phyloP scores from a whole-genome alignment of 495 filamentous ascomycete genomes.

The Chaetomidium leptoderma region DNA sequence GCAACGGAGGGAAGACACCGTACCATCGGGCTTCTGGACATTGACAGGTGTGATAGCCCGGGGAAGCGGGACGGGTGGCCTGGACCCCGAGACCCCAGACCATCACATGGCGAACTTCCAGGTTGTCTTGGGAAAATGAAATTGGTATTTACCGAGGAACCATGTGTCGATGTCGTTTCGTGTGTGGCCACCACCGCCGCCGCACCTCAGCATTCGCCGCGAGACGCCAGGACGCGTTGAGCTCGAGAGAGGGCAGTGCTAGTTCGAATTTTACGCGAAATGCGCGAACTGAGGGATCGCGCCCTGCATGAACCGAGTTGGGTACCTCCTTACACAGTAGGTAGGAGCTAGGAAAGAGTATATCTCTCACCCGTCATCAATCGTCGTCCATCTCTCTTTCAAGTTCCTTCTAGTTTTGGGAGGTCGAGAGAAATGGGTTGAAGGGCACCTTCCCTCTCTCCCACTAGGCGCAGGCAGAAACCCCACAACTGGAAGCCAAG shows the following conservation, averaged over 20 bases:
- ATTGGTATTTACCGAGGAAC: conserved; percentile 13
- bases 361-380: background rate
- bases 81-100: background rate
- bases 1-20: conserved; percentile 10
- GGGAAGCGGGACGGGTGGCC: conserved; percentile 17
- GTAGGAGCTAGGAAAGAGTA: no score
- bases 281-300: conserved; percentile 5
- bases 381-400: conserved; percentile 1
- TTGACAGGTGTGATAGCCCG: background rate
- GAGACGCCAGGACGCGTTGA: background rate
- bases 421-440: background rate
- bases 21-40: background rate
- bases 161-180: conserved; percentile 3
- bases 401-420: conserved; percentile 11
- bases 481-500: background rate
- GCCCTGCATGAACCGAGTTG: conserved; percentile 7
- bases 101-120: background rate
- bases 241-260: background rate
- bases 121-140: background rate
- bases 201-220: background rate
- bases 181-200: background rate
- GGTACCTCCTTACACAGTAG: no score
- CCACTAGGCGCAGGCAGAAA: background rate
- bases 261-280: background rate
- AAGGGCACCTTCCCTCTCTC: conserved; percentile 4